phyloP scores from a whole-genome alignment of 441 rosid genomes.

The Erodium moschatum region DNA sequence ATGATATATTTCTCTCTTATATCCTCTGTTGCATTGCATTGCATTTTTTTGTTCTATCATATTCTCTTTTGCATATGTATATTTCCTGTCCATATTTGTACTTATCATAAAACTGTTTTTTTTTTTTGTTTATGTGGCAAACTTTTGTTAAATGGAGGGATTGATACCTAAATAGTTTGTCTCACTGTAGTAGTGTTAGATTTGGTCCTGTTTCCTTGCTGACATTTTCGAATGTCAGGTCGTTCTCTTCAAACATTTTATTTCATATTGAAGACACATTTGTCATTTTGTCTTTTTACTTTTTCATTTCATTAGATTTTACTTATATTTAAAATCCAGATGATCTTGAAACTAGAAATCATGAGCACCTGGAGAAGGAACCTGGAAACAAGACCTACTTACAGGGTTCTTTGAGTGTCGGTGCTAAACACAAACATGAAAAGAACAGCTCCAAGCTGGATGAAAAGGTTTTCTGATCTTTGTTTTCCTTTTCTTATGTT shows the following conservation, averaged over 20 bases:
- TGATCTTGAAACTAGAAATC: slow-evolving; percentile 26
- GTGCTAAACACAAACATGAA: slow-evolving; percentile 24
- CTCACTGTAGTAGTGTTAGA: not conserved
- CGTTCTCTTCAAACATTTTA: slow-evolving; percentile 8
- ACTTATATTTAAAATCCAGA: slow-evolving; percentile 1
- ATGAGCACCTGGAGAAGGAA: slow-evolving; percentile 32
- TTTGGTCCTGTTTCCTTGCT: too few relatives aligned
- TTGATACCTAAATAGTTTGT: not conserved
- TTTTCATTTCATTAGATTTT: not conserved
- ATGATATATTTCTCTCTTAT: not conserved
- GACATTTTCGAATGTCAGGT: not conserved
- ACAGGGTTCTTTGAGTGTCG: slow-evolving; percentile 27
- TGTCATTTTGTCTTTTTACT: not conserved
- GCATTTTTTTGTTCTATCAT: not conserved
- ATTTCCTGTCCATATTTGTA: not conserved
- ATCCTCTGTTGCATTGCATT: not conserved
- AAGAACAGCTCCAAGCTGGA: slow-evolving; percentile 29
- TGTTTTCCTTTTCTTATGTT: slow-evolving; percentile 9
- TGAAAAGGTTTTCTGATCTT: slow-evolving; percentile 41
- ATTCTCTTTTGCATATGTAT: not conserved
- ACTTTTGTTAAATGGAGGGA: not conserved
- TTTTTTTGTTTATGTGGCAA: not conserved
- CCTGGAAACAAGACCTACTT: slow-evolving; percentile 20
- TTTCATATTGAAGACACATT: not conserved
- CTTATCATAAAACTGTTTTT: not conserved